A percentile compares a stretch with the other conserved stretches of the same genome.
Evolutionary conservation across 225 moss, liverwort and hornwort species (phyloP).

Genomic region (Physcomitrellopsis africana): DNA sequence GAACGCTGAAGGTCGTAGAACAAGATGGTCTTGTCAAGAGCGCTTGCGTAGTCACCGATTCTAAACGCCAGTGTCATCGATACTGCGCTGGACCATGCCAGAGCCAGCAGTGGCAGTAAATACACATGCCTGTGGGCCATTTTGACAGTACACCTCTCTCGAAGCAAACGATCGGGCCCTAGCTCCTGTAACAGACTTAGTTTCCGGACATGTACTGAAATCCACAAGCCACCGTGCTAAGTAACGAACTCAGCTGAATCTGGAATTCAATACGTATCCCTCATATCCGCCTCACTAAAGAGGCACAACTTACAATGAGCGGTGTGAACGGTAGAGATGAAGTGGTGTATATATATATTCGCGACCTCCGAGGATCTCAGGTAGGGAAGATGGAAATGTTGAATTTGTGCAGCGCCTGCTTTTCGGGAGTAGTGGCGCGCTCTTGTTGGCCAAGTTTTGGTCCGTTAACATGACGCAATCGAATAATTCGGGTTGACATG

Average conservation of each 20-base stretch:
- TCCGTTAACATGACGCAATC: no score
- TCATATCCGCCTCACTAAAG: no score
- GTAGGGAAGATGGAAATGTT: background rate
- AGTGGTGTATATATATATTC: conserved; percentile 19
- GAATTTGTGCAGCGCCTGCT: background rate
- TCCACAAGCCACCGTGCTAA: no score
- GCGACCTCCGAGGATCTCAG: background rate
- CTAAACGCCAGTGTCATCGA: conserved; percentile 40
- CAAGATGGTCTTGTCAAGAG: conserved; percentile 53
- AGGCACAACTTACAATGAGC: no score
- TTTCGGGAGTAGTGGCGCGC: conserved; percentile 39
- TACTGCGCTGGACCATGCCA: conserved; percentile 39
- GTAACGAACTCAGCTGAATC: no score
- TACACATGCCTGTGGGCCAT: conserved; percentile 42
- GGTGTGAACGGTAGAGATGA: no score
- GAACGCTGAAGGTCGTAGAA: conserved; percentile 64
- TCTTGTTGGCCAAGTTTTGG: conserved; percentile 1
- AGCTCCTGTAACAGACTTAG: no score
- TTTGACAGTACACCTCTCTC: conserved; percentile 34
- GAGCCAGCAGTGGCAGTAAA: conserved; percentile 25
- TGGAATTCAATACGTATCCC: no score
- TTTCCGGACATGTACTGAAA: no score
- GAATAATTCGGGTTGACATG: no score
- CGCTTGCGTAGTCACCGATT: conserved; percentile 36
- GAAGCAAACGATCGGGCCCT: background rate